phyloP scores from a whole-genome alignment of 768 basidiomycete species.

The Brasilioporus rufonigricans region DNA sequence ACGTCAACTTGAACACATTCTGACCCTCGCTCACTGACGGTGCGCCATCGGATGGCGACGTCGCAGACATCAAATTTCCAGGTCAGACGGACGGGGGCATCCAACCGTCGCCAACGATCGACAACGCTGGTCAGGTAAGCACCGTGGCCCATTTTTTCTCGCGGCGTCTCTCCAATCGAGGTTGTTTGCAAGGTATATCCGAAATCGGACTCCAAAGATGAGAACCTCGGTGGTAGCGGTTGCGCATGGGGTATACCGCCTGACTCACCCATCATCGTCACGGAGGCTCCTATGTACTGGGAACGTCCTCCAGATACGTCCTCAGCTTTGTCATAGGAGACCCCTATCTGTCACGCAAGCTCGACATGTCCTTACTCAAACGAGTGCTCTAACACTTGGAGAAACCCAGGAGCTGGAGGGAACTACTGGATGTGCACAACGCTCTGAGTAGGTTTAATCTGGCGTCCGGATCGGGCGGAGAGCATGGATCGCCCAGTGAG shows the following conservation, averaged over 20 bases:
- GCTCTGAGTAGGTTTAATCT: not conserved
- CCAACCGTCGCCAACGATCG: slow-evolving; percentile 26
- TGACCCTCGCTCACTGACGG: not conserved
- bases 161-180: not conserved
- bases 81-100: slow-evolving; percentile 26
- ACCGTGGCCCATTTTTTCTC: not conserved
- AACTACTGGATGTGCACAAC: slow-evolving; percentile 32
- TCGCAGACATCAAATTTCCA: slow-evolving; percentile 18
- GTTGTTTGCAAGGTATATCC: slow-evolving; percentile 42
- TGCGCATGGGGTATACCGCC: not conserved
- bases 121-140: slow-evolving; percentile 47
- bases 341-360: too few species aligned
- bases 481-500: not conserved
- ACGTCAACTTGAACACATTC: too few species aligned
- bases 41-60: not conserved
- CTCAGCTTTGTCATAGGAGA: slow-evolving; percentile 40
- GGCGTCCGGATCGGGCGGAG: not conserved
- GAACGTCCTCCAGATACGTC: slow-evolving; percentile 19
- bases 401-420: slow-evolving; percentile 42
- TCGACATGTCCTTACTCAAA: too few species aligned
- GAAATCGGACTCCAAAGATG: slow-evolving; percentile 43
- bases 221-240: not conserved
- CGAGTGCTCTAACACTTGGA: slow-evolving; percentile 34
- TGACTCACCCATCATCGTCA: not conserved
- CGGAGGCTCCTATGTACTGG: slow-evolving; percentile 23